Evolutionary conservation across 441 rosid genomes (phyloP).

Genomic region (Populus hybrid): DNA sequence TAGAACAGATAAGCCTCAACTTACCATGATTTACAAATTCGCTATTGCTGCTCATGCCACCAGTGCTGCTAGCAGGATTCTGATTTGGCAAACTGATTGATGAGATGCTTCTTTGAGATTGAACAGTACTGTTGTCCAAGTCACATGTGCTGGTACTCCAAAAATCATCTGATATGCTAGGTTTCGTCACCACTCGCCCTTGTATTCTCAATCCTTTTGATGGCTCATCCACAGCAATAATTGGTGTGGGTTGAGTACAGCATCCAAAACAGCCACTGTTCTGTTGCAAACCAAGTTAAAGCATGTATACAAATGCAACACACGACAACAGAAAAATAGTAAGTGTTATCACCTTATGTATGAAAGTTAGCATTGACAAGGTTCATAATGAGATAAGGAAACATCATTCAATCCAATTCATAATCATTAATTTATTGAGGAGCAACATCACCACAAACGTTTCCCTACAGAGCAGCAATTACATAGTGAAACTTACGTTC

Average conservation of each 20-base stretch:
- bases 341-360: not conserved
- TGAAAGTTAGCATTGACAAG: conserved; percentile 10
- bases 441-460: not conserved
- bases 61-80: conserved; percentile 27
- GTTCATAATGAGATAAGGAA: not conserved
- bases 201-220: conserved; percentile 58
- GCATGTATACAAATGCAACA: conserved; percentile 9
- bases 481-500: not conserved
- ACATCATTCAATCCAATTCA: not conserved
- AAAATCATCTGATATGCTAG: conserved; percentile 46
- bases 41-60: conserved; percentile 31
- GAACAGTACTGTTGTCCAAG: conserved; percentile 51
- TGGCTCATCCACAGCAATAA: conserved; percentile 66
- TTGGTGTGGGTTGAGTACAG: conserved; percentile 48
- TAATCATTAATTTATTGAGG: not conserved
- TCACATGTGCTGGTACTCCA: conserved; percentile 59
- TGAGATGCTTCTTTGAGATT: conserved; percentile 60
- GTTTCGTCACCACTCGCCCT: conserved; percentile 46
- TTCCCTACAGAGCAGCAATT: conserved; percentile 3
- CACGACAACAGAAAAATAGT: not conserved
- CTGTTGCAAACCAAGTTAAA: conserved; percentile 40
- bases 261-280: conserved; percentile 81
- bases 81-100: conserved; percentile 43
- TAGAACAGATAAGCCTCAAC: not conserved
- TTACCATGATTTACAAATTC: conserved; percentile 65